phyloP scores from a whole-genome alignment of 352 stramenopile genomes.

The Blastocystis sp. region DNA sequence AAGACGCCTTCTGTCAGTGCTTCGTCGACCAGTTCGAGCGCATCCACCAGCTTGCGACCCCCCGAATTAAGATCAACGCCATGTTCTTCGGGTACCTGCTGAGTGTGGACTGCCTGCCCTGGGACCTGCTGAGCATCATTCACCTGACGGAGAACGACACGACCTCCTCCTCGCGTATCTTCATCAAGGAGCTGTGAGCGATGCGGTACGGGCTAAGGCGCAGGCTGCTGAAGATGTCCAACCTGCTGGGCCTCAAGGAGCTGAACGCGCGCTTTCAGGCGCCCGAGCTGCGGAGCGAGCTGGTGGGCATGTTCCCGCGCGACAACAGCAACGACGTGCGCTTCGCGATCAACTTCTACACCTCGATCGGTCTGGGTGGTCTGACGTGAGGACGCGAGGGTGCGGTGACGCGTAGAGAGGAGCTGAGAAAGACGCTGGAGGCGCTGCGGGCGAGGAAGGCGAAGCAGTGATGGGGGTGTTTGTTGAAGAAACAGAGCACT shows the following conservation, averaged over 20 bases:
- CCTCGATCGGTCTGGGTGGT: constrained; percentile 92
- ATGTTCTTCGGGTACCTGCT: constrained; percentile 93
- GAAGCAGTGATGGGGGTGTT: not conserved
- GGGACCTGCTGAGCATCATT: constrained; percentile 92
- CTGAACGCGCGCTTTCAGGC: constrained; percentile 90
- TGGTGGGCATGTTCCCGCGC: constrained; percentile 90
- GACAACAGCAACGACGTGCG: constrained; percentile 91
- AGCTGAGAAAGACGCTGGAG: constrained; percentile 41
- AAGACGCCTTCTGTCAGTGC: constrained; percentile 79
- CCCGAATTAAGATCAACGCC: constrained; percentile 78
- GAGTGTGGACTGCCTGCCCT: constrained; percentile 92
- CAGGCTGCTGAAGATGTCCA: constrained; percentile 86
- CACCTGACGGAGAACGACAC: constrained; percentile 96
- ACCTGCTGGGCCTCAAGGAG: constrained; percentile 90
- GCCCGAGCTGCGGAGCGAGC: constrained; percentile 83
- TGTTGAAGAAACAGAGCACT: constrained; percentile 9
- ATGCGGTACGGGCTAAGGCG: not conserved
- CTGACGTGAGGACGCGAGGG: constrained; percentile 78
- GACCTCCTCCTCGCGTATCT: constrained; percentile 96
- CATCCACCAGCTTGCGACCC: constrained; percentile 85
- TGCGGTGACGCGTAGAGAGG: constrained; percentile 19
- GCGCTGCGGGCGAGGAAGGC: not conserved
- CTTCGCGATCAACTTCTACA: constrained; percentile 99
- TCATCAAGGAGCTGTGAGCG: constrained; percentile 95
- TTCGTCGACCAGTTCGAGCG: constrained; percentile 75